phyloP scores from a whole-genome alignment of 495 filamentous ascomycete genomes.

The Lasiosphaeria hispida region DNA sequence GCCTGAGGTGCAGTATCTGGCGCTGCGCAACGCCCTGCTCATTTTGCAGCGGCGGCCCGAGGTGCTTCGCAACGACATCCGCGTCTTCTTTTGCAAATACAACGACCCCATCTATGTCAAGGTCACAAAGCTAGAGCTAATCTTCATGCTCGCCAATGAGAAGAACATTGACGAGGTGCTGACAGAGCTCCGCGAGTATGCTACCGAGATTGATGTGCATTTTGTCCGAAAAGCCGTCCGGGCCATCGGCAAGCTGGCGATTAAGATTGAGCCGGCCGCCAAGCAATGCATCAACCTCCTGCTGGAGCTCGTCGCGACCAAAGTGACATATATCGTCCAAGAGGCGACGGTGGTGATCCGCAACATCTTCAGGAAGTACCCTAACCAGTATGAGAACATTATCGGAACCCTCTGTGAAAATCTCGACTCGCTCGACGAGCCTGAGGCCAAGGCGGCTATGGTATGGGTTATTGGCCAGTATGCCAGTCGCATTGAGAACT shows the following conservation, averaged over 20 bases:
- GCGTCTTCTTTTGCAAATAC: conserved; percentile 99
- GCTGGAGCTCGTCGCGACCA: conserved; percentile 92
- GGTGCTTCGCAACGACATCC: conserved; percentile 92
- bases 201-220: conserved; percentile 97
- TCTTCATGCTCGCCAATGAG: conserved; percentile 97
- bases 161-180: conserved; percentile 95
- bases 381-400: conserved; percentile 96
- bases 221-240: conserved; percentile 97
- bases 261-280: conserved; percentile 96
- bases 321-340: conserved; percentile 99
- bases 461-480: conserved; percentile 99
- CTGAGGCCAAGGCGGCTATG: conserved; percentile 99
- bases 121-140: conserved; percentile 96
- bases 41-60: conserved; percentile 93
- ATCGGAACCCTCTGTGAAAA: conserved; percentile 94
- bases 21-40: conserved; percentile 87
- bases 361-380: conserved; percentile 99
- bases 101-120: conserved; percentile 99
- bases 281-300: conserved; percentile 87
- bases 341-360: conserved; percentile 99
- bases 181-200: conserved; percentile 94
- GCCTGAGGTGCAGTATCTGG: conserved; percentile 95
- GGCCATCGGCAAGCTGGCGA: conserved; percentile 95
- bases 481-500: conserved; percentile 94
- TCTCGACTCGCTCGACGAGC: conserved; percentile 94